Evolutionary conservation across 2,329 filamentous ascomycete genomes (phyloP), one percentile per base, ranked within the genome.

Genomic region (Diaporthe batatas): DNA sequence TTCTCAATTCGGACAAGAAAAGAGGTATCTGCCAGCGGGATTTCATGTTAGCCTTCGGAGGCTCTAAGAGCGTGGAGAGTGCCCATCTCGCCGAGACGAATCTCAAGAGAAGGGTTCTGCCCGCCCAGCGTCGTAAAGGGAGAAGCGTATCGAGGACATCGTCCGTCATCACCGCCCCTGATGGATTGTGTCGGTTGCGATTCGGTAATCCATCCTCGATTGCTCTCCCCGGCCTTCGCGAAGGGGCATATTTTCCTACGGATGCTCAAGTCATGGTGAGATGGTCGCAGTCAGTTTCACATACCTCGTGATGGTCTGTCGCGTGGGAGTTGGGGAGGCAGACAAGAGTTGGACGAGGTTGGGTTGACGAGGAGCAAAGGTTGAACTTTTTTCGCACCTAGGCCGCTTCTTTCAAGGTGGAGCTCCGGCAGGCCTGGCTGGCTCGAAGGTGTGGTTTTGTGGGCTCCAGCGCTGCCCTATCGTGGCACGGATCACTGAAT

Each of bases 1-100:
- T 94, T 94, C 92, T 95, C 92, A 93, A 89, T 89, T 93, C 92
- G 87, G 80, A 77, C 77, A 79, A 83, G 86, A 90, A 86, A 85
- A 90, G 89, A 91, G 89, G 89, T 91, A 90, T 91, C 90, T 92
- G 84, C 82, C 82, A 80, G 65, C 76, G 78, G 75, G 78, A 77
- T 69, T 47, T 76, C 79, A 82, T 77, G 87, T 92, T 91, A 92
- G 90, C 89, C 89, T 88, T 88, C 83, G 81, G 83, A 86, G 87
- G 87, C 87, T 81, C 78, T 83, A 82, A 82, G 86, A 91, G 90
- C 90, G 84, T 87, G 89, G 87, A 92, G 90, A 92, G 90, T 92
- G 90, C 90, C 90, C 90, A 89, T 86, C 82, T 62, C 78, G 78
- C 18, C 80, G 79, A 79, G 71, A 42, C 16, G 6, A 76, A 75